A percentile compares a stretch with the other conserved stretches of the same genome.
Conservation (phyloP, 495 filamentous ascomycete species). For the Tuber aestivum region DNA sequence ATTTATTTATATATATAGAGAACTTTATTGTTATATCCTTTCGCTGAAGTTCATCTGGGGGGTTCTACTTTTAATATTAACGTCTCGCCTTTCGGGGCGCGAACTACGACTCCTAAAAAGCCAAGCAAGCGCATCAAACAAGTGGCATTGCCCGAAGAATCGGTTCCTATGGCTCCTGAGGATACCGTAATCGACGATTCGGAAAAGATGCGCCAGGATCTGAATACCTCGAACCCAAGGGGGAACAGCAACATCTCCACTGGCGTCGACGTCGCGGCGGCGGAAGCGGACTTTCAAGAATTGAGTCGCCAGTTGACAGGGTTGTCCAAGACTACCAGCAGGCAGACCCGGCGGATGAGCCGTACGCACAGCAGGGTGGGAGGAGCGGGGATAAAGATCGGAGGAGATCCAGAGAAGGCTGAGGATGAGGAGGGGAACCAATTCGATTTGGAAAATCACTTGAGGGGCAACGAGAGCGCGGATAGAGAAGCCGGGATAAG, state of each 20-base stretch:
- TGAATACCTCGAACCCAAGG: conserved; percentile 35
- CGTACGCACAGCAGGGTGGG: conserved; percentile 46
- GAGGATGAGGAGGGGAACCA: conserved; percentile 46
- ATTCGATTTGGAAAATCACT: conserved; percentile 65
- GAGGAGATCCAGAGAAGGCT: conserved; percentile 31
- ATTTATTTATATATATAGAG: neutral
- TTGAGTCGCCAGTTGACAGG: conserved; percentile 66
- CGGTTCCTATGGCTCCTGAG: conserved; percentile 32
- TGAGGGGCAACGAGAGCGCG: conserved; percentile 63
- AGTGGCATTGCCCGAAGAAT: neutral
- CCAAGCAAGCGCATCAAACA: neutral
- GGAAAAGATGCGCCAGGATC: conserved; percentile 48
- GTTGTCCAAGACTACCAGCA: conserved; percentile 55
- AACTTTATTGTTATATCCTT: neutral
- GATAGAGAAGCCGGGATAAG: conserved; percentile 71
- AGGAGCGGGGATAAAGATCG: neutral
- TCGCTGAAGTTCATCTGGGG: neutral
- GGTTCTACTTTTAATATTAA: neutral
- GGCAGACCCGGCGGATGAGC: conserved; percentile 43
- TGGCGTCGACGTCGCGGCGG: conserved; percentile 64
- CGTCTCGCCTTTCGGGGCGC: neutral
- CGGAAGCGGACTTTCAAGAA: conserved; percentile 71
- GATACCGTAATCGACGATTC: conserved; percentile 45
- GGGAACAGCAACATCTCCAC: conserved; percentile 28
- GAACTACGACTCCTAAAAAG: neutral